A percentile compares a stretch with the other conserved stretches of the same genome.
phyloP scores from a whole-genome alignment of 2,329 filamentous ascomycete genomes.

The Paecilomyces niveus region DNA sequence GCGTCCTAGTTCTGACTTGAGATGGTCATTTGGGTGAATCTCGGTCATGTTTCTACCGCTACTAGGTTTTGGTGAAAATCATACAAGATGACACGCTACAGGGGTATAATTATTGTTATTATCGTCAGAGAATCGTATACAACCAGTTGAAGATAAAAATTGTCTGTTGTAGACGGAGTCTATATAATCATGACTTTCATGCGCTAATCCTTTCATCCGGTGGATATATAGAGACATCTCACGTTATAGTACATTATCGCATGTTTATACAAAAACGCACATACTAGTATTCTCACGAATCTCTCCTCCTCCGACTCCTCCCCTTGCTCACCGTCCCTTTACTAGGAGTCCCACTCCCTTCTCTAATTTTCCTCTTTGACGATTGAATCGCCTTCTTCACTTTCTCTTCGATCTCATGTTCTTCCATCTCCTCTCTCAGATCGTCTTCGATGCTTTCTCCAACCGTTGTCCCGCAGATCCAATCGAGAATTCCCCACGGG shows the following conservation, averaged over 20 bases:
- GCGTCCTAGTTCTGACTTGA: not conserved
- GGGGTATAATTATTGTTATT: no score
- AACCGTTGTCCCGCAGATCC: constrained; percentile 34
- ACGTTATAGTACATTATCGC: not conserved
- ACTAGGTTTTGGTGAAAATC: no score
- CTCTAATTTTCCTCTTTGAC: constrained; percentile 21
- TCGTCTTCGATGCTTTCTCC: constrained; percentile 45
- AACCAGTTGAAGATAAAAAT: no score
- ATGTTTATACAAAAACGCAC: not conserved
- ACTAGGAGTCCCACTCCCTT: constrained; percentile 2
- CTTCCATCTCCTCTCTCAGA: constrained; percentile 33
- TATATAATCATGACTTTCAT: no score
- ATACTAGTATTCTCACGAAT: not conserved
- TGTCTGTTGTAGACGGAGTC: no score
- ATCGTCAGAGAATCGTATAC: no score
- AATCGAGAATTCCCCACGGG: constrained; percentile 40
- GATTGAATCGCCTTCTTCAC: constrained; percentile 24
- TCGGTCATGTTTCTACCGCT: no score
- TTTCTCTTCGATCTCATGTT: constrained; percentile 25
- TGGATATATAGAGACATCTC: not conserved
- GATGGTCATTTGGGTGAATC: not conserved
- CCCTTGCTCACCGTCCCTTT: constrained; percentile 8
- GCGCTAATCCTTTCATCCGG: no score
- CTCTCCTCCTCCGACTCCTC: constrained; percentile 5
- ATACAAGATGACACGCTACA: no score